A percentile compares a stretch with the other conserved stretches of the same genome.
These are phyloP conservation scores for Ganoderma sinense DNA, from an alignment of 1,284 basidiomycete species.

Conservation along the genomic window DNA sequence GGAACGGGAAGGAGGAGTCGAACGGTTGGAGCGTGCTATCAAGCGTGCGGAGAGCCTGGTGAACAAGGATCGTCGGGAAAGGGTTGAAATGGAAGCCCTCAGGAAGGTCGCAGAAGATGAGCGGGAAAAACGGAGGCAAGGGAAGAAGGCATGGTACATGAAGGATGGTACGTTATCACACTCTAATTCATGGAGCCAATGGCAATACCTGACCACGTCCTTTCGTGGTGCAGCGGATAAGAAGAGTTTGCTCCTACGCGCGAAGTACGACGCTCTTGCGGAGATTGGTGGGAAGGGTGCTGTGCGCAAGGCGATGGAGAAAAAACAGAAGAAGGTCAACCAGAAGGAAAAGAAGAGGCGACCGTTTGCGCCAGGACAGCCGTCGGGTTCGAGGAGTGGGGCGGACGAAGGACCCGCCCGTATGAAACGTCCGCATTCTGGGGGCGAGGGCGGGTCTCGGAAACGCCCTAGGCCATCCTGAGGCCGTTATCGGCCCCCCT, in stretches of 20 bases:
- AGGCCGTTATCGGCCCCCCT: background rate
- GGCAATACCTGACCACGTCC: constrained; percentile 3
- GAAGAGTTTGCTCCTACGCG: constrained; percentile 74
- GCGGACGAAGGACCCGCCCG: constrained; percentile 11
- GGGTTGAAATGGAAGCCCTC: constrained; percentile 74
- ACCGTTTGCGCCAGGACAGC: constrained; percentile 57
- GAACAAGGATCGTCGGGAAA: constrained; percentile 77
- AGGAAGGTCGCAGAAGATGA: constrained; percentile 71
- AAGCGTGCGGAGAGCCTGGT: constrained; percentile 83
- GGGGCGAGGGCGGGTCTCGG: constrained; percentile 14
- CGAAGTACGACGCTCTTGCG: constrained; percentile 81
- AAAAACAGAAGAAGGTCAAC: constrained; percentile 85
- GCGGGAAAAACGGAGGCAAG: constrained; percentile 70
- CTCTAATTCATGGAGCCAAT: constrained; percentile 2
- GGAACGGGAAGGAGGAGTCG: constrained; percentile 75
- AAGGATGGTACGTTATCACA: constrained; percentile 72
- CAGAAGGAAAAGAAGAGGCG: constrained; percentile 91
- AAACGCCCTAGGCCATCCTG: constrained; percentile 18
- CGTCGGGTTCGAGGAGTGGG: constrained; percentile 11
- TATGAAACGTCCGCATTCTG: constrained; percentile 19
- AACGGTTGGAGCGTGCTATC: constrained; percentile 79
- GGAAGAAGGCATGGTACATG: constrained; percentile 89
- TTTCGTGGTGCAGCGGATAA: constrained; percentile 70
- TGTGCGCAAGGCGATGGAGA: constrained; percentile 89
- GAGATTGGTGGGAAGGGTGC: constrained; percentile 78